Evolutionary conservation across 2,329 filamentous ascomycete species (phyloP).

Genomic region (Hysterium pulicare): DNA sequence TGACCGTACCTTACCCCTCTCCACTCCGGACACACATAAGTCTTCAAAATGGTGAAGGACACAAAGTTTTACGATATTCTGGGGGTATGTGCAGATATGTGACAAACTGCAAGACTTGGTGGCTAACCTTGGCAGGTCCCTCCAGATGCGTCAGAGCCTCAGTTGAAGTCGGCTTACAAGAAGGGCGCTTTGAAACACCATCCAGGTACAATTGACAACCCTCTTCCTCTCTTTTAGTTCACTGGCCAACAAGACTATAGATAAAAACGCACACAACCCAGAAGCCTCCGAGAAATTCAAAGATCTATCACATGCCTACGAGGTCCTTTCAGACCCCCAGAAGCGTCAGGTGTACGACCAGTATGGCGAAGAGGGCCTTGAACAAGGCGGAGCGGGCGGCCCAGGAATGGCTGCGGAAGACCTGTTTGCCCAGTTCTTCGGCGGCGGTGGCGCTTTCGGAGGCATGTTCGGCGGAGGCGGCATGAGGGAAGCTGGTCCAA

Average conservation of each 20-base stretch:
- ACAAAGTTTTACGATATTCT: conserved; percentile 76
- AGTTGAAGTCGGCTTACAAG: conserved; percentile 90
- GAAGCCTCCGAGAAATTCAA: conserved; percentile 98
- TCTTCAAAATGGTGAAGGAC: conserved; percentile 69
- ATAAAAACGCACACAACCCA: conserved; percentile 95
- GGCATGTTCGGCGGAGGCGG: conserved; percentile 65
- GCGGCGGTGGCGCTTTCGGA: conserved; percentile 67
- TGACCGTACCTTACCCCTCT: no score
- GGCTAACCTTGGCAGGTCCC: conserved; percentile 57
- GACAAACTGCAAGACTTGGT: neutral
- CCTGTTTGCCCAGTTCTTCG: conserved; percentile 96
- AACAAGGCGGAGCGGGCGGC: conserved; percentile 73
- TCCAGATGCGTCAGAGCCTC: conserved; percentile 74
- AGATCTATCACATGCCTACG: conserved; percentile 92
- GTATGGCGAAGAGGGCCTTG: conserved; percentile 94
- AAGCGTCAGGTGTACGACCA: conserved; percentile 94
- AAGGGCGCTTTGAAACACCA: conserved; percentile 79
- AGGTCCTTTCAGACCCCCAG: conserved; percentile 86
- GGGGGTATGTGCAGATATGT: conserved; percentile 57
- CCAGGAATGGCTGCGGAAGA: conserved; percentile 94
- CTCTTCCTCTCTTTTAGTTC: conserved; percentile 11
- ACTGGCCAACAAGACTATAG: conserved; percentile 46
- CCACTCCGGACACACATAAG: conserved; percentile 6
- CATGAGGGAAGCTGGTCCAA: conserved; percentile 76
- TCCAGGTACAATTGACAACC: conserved; percentile 58